Base-by-base conservation (phyloP, 768 basidiomycete species). In the Amanita fuliginea region DNA sequence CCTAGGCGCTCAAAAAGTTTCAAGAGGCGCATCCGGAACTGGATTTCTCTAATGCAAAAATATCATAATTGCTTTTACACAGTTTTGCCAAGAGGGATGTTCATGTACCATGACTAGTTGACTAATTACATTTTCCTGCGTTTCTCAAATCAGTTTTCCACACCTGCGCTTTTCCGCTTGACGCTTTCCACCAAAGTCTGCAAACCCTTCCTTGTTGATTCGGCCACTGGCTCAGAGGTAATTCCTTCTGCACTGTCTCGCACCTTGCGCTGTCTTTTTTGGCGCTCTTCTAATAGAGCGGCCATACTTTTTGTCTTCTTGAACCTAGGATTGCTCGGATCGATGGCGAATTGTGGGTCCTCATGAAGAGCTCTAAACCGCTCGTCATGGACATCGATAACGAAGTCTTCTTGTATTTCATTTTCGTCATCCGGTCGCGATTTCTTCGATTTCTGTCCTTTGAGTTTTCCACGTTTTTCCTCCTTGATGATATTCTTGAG, bases 311-410 rank as follows among this genome's bases (percentile, higher is more conserved):
- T 89, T 1, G 95, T 94, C 71, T 86, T 92, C 63, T 86, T 91
- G 72, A 86, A 98, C 95, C 83, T 88, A 62, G 95, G 92, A 67
- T 97, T 88, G 47, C 80, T 87, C 16, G 96, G 95, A 64, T 99
- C 96, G 55, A 99, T 93, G 0, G 95, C 94, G 55, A 89, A 98
- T 28, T 83, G 77, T 57, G 89, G 81, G 59, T 97, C 86, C 56
- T 96, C 90, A 57, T 92, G 86, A 39, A 98, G 60, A 18, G 77
- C 83, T 60, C 79, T 79, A 74, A 98, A 98, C 13, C 96, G 83
- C 8, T 83, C 77, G 59, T 99, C 96, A 57, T 77, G 76, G 53
- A 93, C 81, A 60, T 99, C 72, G 57, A 98, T 80, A 37, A 72
- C 63, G 63, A 98, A 98, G 52, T 82, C 78, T 46, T 83, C 81